Percentiles rank a stretch among this genome's conserved stretches.
Conservation (phyloP, 108 stramenopile genomes). For the Skeletonema grethae region DNA sequence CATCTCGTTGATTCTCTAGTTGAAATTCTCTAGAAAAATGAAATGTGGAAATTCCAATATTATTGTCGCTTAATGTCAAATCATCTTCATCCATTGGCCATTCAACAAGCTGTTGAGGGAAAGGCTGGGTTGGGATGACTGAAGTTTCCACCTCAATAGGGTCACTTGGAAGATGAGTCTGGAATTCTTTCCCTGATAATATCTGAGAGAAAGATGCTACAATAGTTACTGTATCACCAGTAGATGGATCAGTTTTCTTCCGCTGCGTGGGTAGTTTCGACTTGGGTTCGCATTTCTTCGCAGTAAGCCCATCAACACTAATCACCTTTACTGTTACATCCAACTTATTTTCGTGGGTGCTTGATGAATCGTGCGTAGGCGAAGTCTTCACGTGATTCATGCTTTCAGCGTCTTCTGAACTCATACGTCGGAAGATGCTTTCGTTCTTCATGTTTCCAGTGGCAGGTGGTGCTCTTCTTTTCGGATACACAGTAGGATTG, state of each 20-base stretch:
- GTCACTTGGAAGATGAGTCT: background rate
- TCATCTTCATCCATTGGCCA: background rate
- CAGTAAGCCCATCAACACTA: background rate
- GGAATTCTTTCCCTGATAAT: background rate
- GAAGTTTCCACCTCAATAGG: constrained; percentile 1
- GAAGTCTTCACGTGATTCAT: background rate
- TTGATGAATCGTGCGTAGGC: background rate
- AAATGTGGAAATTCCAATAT: background rate
- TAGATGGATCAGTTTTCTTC: background rate
- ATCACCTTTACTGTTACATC: background rate
- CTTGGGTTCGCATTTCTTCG: background rate
- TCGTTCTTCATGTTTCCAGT: background rate
- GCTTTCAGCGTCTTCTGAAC: background rate
- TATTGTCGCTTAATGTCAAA: background rate
- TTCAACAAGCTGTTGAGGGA: background rate
- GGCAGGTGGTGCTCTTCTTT: background rate
- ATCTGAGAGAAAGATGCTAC: background rate
- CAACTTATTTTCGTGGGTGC: background rate
- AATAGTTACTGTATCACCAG: background rate
- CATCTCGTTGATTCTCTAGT: background rate
- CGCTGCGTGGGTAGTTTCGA: background rate
- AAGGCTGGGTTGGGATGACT: background rate
- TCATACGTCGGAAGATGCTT: background rate
- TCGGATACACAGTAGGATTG: background rate
- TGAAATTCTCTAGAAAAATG: background rate